These are phyloP conservation scores for Houttuynia cordata DNA, from an alignment of 164 flowering plant species.

Conservation along the genomic window DNA sequence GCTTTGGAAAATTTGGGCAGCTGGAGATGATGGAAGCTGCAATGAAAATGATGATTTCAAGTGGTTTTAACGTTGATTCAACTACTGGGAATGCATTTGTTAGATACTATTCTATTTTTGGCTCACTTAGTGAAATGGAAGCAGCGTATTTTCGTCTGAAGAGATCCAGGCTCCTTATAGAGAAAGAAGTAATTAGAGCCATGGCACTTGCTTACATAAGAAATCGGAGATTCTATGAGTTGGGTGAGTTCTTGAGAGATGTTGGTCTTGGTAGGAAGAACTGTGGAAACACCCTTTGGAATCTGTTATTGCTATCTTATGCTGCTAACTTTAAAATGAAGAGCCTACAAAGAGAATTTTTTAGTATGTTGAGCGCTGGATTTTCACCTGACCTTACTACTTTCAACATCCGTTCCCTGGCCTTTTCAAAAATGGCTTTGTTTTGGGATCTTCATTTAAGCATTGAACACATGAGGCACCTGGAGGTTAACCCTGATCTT, in stretches of 20 bases:
- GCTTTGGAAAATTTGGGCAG: conserved; percentile 59
- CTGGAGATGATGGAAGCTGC: conserved; percentile 57
- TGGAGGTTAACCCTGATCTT: conserved; percentile 56
- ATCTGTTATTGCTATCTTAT: conserved; percentile 66
- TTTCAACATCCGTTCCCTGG: conserved; percentile 74
- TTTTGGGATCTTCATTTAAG: conserved; percentile 90
- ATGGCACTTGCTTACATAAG: conserved; percentile 54
- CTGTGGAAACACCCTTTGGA: conserved; percentile 77
- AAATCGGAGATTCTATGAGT: conserved; percentile 39
- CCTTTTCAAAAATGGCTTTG: conserved; percentile 76
- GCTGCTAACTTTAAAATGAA: conserved; percentile 91
- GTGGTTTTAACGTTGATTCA: conserved; percentile 46
- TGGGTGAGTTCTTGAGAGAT: conserved; percentile 61
- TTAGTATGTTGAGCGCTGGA: conserved; percentile 64
- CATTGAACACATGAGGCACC: conserved; percentile 77
- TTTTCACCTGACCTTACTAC: conserved; percentile 73
- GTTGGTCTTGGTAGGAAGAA: conserved; percentile 71
- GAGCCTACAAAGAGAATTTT: conserved; percentile 76
- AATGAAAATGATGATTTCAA: conserved; percentile 45
- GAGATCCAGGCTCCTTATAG: conserved; percentile 51
- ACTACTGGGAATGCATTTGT: conserved; percentile 57
- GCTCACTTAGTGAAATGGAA: conserved; percentile 63
- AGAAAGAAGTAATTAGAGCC: conserved; percentile 62
- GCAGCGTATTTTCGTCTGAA: conserved; percentile 56
- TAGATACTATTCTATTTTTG: conserved; percentile 41